phyloP scores from a whole-genome alignment of 352 stramenopile genomes.

The Phytopythium chamaehyphon region DNA sequence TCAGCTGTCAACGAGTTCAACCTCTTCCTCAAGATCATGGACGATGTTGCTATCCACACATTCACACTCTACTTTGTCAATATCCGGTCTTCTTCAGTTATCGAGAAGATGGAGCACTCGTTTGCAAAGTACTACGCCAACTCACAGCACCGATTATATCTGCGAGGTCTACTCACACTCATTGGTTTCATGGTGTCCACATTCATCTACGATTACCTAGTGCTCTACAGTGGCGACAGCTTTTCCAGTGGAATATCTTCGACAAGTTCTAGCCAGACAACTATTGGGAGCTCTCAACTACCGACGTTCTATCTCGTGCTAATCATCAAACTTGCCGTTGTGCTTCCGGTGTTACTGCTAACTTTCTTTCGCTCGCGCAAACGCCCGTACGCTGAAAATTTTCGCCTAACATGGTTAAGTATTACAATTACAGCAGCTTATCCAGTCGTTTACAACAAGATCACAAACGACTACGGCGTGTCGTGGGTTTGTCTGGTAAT shows the following conservation, averaged over 20 bases:
- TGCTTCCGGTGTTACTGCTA: conserved; percentile 56
- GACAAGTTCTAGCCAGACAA: conserved; percentile 10
- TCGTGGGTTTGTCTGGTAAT: conserved; percentile 81
- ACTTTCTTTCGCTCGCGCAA: conserved; percentile 68
- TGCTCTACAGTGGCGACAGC: conserved; percentile 48
- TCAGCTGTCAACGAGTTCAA: conserved; percentile 70
- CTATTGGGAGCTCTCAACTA: conserved; percentile 30
- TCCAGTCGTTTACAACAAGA: conserved; percentile 77
- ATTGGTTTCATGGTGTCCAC: conserved; percentile 70
- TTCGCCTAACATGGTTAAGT: conserved; percentile 71
- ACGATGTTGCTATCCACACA: conserved; percentile 77
- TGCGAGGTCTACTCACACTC: conserved; percentile 49
- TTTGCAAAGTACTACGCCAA: conserved; percentile 80
- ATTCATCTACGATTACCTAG: conserved; percentile 72
- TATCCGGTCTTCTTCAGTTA: conserved; percentile 59
- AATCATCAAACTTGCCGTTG: conserved; percentile 52
- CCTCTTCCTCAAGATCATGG: conserved; percentile 77
- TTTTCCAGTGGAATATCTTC: conserved; percentile 33
- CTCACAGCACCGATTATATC: conserved; percentile 55
- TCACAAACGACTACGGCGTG: conserved; percentile 77
- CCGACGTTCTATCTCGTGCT: conserved; percentile 69
- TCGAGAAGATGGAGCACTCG: conserved; percentile 73
- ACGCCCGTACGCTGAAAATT: conserved; percentile 52
- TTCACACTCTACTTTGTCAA: conserved; percentile 83
- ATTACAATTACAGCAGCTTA: conserved; percentile 57